Evolutionary conservation across 2,329 filamentous ascomycete genomes (phyloP), one percentile per base, ranked within the genome.

Genomic region (Fusarium sacchari): DNA sequence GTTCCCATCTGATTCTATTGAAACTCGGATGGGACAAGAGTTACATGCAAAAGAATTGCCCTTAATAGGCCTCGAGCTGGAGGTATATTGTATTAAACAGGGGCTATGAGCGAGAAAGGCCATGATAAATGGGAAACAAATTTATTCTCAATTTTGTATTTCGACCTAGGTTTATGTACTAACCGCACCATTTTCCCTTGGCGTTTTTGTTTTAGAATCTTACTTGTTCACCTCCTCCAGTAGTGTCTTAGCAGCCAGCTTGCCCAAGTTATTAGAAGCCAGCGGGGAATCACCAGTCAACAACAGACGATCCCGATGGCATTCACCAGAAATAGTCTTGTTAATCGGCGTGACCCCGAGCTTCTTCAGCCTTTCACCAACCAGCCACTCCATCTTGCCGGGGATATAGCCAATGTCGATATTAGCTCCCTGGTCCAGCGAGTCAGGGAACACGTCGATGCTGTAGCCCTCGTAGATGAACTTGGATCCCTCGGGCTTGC

Each of bases 401-500:
- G 60, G 60, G 2, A 64, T 62, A 7, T 64, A 64, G 6, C 60
- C 60, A 30, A 64, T 64, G 22, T 64, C 60, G 1, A 64, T 64
- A 3, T 64, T 64, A 0, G 24, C 1, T 1, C 60, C 60, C 7
- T 64, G 20, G 3, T 64, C 60, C 5, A 64, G 28, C 0, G 60
- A 64, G 1, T 64, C 60, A 7, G 60, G 60, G 17, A 64, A 64
- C 1, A 64, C 56, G 2, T 64, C 60, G 20, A 64, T 10, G 15
- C 56, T 64, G 4, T 64, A 64, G 0, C 60, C 60, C 0, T 64
- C 60, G 6, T 64, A 64, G 4, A 64, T 61, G 12, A 64, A 64
- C 5, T 61, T 61, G 24, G 56, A 42, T 0, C 56, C 60, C 20
- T 64, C 60, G 1, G 60, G 60, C 11, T 42, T 64, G 0, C 60